Evolutionary conservation across 441 rosid species (phyloP).

Genomic region (Arabidopsis lyrata): DNA sequence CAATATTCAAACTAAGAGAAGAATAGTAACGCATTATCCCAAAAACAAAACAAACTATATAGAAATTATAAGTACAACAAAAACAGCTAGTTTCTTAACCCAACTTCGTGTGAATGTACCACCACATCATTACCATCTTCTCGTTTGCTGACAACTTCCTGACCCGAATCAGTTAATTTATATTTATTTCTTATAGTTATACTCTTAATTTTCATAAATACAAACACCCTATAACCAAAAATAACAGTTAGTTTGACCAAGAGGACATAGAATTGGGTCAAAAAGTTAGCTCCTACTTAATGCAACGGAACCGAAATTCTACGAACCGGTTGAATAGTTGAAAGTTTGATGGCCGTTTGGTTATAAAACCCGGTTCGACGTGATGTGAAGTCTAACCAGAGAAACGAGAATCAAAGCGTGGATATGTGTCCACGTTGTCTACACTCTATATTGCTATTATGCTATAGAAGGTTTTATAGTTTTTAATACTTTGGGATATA

Average conservation of each 20-base stretch:
- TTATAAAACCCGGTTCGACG: not conserved
- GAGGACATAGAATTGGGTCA: constrained; percentile 17
- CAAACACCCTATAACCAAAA: constrained; percentile 28
- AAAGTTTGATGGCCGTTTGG: constrained; percentile 41
- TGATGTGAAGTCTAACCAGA: not conserved
- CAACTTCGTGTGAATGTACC: not conserved
- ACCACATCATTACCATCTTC: not conserved
- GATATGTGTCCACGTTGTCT: not conserved
- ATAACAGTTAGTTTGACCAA: constrained; percentile 26
- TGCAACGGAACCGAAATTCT: constrained; percentile 37
- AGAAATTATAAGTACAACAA: constrained; percentile 3
- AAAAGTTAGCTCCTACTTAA: constrained; percentile 37
- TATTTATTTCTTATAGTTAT: constrained; percentile 11
- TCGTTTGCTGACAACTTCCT: constrained; percentile 23
- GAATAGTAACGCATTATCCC: not conserved
- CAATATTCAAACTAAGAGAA: constrained; percentile 11
- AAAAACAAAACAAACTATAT: not conserved
- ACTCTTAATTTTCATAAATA: constrained; percentile 29
- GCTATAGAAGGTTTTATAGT: not conserved
- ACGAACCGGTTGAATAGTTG: constrained; percentile 30
- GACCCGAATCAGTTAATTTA: constrained; percentile 12
- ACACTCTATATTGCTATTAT: not conserved
- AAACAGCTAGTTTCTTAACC: constrained; percentile 19
- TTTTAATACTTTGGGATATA: not conserved
- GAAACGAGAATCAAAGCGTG: not conserved